Conservation (phyloP, 1,284 basidiomycete species). For the Irpex sp. region DNA sequence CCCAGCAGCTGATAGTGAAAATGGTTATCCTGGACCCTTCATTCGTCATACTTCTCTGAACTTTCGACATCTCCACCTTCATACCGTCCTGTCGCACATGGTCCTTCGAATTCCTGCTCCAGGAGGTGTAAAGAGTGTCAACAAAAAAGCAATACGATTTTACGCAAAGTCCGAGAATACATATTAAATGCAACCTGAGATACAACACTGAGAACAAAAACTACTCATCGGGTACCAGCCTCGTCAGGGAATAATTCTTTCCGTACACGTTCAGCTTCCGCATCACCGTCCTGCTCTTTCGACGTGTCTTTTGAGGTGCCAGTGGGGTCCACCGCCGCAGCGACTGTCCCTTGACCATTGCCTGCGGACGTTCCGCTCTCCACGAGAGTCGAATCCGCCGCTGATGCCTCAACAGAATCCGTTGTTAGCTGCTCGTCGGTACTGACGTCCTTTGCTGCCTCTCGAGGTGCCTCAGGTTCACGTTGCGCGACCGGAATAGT, state of each 20-base stretch:
- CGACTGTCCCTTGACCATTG: background rate
- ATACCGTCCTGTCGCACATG: too few relatives aligned
- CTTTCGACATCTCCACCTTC: background rate
- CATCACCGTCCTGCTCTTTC: constrained; percentile 20
- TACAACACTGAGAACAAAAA: background rate
- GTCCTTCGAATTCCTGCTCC: background rate
- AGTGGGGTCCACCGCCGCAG: constrained; percentile 1
- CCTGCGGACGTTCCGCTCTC: background rate
- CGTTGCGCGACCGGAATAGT: constrained; percentile 4
- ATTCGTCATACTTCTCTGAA: background rate
- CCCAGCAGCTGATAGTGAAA: background rate
- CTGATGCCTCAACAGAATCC: constrained; percentile 1
- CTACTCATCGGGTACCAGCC: background rate
- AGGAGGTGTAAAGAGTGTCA: background rate
- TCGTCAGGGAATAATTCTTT: constrained; percentile 24
- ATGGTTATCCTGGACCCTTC: background rate
- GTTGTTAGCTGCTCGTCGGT: background rate
- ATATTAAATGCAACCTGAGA: background rate
- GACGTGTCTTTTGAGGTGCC: background rate
- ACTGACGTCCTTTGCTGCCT: constrained; percentile 12
- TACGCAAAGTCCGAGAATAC: background rate
- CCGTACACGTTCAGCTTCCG: constrained; percentile 28
- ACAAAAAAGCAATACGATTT: background rate
- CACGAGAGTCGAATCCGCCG: background rate
- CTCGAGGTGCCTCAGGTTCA: constrained; percentile 13